Evolutionary conservation across 1,139 yeast genomes (phyloP), one percentile per base, ranked within the genome.

Genomic region (Blastobotrys petasosporus): DNA sequence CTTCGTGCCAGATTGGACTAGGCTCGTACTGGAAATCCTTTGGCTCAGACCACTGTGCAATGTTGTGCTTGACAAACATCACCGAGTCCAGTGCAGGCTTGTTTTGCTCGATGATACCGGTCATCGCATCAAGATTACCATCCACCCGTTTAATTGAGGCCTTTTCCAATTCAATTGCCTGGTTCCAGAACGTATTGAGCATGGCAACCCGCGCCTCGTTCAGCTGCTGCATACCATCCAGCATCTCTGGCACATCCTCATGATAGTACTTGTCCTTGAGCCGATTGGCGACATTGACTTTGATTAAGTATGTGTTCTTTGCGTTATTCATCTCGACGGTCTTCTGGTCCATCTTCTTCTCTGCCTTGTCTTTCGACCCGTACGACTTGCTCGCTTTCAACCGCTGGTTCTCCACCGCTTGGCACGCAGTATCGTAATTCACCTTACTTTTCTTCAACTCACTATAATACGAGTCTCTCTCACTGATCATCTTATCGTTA

Each of bases 1-100:
- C 97, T 60, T 92, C 98, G 65, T 90, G 97, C 98, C 98, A 94
- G 42, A 94, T 84, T 31, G 90, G 81, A 35, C 95, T 82, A 1
- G 97, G 97, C 54, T 86, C 77, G 59, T 83, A 94, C 54, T 78
- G 76, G 61, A 83, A 86, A 65, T 92, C 97, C 4, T 70, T 70
- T 0, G 97, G 98, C 58, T 88, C 97, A 41, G 73, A 71, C 97
- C 97, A 92, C 17, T 68, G 70, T 32, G 74, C 75, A 17, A 71
- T 59, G 60, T 94, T 94, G 66, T 94, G 99, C 60, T 88, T 88
- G 48, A 88, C 80, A 66, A 82, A 94, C 97, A 94, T 92, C 32
- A 87, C 83, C 1, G 90, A 76, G 64, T 88, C 97, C 46, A 88
- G 69, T 39, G 69, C 69, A 1, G 95, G 94, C 42, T 75, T 67